Evolutionary conservation across 208 protist genomes (phyloP).

Genomic region (Kentomonas sorsogonicus): DNA sequence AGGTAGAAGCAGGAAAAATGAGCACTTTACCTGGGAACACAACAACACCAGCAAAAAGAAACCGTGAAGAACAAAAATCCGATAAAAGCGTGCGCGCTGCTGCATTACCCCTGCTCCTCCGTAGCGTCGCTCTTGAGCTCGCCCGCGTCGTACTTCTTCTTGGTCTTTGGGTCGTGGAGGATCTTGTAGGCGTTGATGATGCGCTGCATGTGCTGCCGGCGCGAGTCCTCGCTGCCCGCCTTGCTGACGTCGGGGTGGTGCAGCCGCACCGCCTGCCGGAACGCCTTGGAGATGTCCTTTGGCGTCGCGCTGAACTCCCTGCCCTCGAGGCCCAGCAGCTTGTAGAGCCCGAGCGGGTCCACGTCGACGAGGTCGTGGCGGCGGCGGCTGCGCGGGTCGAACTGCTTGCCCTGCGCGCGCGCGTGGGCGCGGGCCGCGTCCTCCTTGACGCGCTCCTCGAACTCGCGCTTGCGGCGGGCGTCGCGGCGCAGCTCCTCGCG

Average conservation of each 20-base stretch:
- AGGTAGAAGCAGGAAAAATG: too few species aligned
- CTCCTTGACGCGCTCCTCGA: conserved; percentile 85
- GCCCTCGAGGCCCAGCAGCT: conserved; percentile 68
- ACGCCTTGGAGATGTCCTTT: conserved; percentile 81
- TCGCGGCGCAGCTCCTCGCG: conserved; percentile 76
- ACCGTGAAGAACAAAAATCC: not conserved
- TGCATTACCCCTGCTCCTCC: conserved; percentile 15
- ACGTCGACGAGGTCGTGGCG: conserved; percentile 69
- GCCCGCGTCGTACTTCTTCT: conserved; percentile 69
- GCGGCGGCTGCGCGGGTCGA: conserved; percentile 62
- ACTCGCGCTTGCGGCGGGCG: conserved; percentile 54
- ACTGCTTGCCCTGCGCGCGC: conserved; percentile 33
- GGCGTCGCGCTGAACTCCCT: conserved; percentile 62
- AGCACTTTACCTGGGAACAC: too few species aligned
- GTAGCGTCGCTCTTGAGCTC: conserved; percentile 30
- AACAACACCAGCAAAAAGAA: too few species aligned
- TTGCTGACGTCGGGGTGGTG: conserved; percentile 79
- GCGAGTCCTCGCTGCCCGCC: conserved; percentile 30
- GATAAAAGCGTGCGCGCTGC: too few species aligned
- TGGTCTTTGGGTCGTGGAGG: conserved; percentile 62
- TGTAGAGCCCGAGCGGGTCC: conserved; percentile 88
- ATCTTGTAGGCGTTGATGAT: conserved; percentile 85
- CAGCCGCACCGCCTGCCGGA: conserved; percentile 51
- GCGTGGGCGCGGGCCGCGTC: conserved; percentile 66
- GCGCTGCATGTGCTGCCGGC: conserved; percentile 68